phyloP scores from a whole-genome alignment of 768 basidiomycete species.

The Chlorophyllum brunneum region DNA sequence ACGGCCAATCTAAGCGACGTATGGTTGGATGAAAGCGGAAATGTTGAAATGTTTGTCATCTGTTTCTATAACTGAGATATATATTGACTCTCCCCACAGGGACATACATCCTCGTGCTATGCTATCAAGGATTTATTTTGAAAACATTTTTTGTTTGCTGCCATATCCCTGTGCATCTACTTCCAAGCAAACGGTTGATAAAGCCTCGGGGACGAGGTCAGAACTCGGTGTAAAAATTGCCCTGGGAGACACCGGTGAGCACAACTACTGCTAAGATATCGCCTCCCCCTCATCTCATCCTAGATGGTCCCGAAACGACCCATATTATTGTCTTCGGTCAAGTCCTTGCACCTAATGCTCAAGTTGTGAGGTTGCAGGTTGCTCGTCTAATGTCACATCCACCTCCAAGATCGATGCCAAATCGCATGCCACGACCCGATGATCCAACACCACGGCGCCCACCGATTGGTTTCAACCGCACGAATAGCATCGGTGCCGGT shows the following conservation, averaged over 20 bases:
- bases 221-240: conserved; percentile 63
- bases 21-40: conserved; percentile 57
- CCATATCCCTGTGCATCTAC: conserved; percentile 28
- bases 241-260: conserved; percentile 63
- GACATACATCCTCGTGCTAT: conserved; percentile 67
- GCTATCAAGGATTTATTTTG: conserved; percentile 63
- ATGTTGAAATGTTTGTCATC: conserved; percentile 33
- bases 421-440: conserved; percentile 51
- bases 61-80: not conserved
- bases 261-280: not conserved
- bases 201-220: conserved; percentile 25
- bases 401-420: conserved; percentile 26
- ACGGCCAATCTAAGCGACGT: conserved; percentile 48
- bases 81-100: conserved; percentile 23
- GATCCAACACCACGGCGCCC: conserved; percentile 77
- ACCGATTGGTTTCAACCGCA: conserved; percentile 36
- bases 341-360: conserved; percentile 16
- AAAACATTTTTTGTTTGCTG: conserved; percentile 61
- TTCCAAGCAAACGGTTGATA: conserved; percentile 17
- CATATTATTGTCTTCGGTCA: conserved; percentile 56
- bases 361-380: conserved; percentile 44
- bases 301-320: conserved; percentile 69
- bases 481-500: conserved; percentile 15
- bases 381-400: conserved; percentile 51
- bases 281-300: not conserved